Conservation (phyloP, 2,329 filamentous ascomycete species). For the Gaeumannomyces tritici region DNA sequence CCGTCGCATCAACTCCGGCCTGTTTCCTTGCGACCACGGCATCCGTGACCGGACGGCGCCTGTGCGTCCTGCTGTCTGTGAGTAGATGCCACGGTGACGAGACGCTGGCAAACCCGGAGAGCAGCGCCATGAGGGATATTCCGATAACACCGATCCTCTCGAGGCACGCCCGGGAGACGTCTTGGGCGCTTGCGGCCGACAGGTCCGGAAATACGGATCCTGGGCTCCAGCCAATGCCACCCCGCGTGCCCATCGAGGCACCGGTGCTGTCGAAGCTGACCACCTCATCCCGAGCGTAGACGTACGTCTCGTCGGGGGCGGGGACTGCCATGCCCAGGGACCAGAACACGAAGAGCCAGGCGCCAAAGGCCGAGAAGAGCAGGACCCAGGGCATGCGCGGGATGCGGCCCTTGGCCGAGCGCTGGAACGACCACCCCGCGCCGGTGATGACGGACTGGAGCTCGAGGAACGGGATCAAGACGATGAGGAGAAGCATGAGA, state of each 20-base stretch:
- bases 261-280: constrained; percentile 22
- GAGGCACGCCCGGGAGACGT: constrained; percentile 43
- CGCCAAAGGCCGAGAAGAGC: constrained; percentile 50
- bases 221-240: constrained; percentile 1
- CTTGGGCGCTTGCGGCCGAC: constrained; percentile 12
- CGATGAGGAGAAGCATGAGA: constrained; percentile 61
- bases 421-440: constrained; percentile 53
- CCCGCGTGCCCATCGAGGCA: constrained; percentile 15
- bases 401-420: constrained; percentile 44
- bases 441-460: constrained; percentile 54
- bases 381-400: constrained; percentile 54
- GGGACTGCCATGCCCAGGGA: constrained; percentile 55
- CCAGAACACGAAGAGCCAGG: constrained; percentile 72
- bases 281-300: constrained; percentile 11
- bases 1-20: constrained; percentile 66
- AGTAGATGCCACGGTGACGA: constrained; percentile 82
- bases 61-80: constrained; percentile 43
- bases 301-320: constrained; percentile 12
- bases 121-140: constrained; percentile 73
- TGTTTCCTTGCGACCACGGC: constrained; percentile 68
- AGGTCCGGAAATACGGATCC: constrained; percentile 5
- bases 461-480: constrained; percentile 71
- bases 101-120: constrained; percentile 86
- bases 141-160: constrained; percentile 75
- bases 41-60: constrained; percentile 55